A percentile compares a stretch with the other conserved stretches of the same genome.
Conservation (phyloP, 768 basidiomycete species). For the Kwoniella pini region DNA sequence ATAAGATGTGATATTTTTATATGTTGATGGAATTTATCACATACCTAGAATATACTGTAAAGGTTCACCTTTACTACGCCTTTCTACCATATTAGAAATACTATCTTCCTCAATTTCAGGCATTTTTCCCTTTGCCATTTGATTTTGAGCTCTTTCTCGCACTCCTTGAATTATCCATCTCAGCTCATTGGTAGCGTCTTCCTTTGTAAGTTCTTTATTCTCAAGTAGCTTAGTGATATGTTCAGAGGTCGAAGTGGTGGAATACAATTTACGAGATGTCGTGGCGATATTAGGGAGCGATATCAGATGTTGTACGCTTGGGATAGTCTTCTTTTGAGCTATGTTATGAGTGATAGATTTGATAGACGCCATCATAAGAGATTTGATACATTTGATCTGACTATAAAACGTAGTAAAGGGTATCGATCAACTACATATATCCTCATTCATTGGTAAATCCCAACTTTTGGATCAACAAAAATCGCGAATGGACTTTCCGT, state of each 20-base stretch:
- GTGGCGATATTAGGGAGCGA: background rate
- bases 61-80: constrained; percentile 71
- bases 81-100: constrained; percentile 59
- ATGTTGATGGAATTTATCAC: constrained; percentile 51
- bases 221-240: constrained; percentile 15
- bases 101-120: constrained; percentile 16
- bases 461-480: constrained; percentile 9
- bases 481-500: background rate
- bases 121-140: constrained; percentile 6
- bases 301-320: no score
- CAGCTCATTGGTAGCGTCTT: constrained; percentile 56
- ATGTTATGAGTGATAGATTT: no score
- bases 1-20: no score
- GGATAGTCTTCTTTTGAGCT: no score
- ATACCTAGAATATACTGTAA: constrained; percentile 91
- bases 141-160: background rate
- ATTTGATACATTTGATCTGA: no score
- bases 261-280: background rate
- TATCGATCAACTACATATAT: no score
- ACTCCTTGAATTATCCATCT: constrained; percentile 60
- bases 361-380: no score
- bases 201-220: constrained; percentile 39
- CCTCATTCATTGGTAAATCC: background rate
- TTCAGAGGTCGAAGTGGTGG: background rate
- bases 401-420: no score